phyloP scores from a whole-genome alignment of 2,329 filamentous ascomycete species.

The Fusarium pseudoanthophilum region DNA sequence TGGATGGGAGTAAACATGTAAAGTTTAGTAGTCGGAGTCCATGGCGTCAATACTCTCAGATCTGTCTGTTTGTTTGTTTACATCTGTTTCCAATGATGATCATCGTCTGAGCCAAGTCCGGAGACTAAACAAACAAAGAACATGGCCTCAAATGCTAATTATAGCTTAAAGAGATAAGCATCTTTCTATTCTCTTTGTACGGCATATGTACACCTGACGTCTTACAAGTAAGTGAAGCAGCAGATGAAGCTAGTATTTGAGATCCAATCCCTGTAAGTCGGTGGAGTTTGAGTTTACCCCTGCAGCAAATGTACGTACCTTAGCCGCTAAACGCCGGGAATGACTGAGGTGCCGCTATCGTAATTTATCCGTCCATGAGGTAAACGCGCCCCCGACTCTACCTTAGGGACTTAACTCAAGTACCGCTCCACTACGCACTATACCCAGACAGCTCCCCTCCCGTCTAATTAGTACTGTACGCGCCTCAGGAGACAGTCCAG shows the following conservation, averaged over 20 bases:
- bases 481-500: constrained; percentile 36
- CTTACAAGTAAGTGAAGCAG: constrained; percentile 12
- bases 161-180: not conserved
- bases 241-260: constrained; percentile 2
- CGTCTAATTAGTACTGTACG: constrained; percentile 30
- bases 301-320: constrained; percentile 29
- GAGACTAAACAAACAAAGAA: not conserved
- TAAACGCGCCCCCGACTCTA: constrained; percentile 38
- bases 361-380: constrained; percentile 46
- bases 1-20: not conserved
- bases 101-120: not conserved
- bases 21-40: constrained; percentile 19
- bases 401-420: not conserved
- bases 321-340: constrained; percentile 23
- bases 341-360: constrained; percentile 41
- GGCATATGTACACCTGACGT: not conserved
- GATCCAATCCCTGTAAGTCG: constrained; percentile 4
- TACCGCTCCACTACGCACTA: constrained; percentile 20
- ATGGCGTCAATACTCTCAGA: constrained; percentile 1
- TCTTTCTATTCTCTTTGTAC: constrained; percentile 2
- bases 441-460: constrained; percentile 26
- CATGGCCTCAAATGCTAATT: not conserved
- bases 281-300: constrained; percentile 18
- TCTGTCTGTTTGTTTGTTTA: constrained; percentile 9
- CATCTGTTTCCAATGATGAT: not conserved